Evolutionary conservation across 805 yeast species (phyloP).

Genomic region (Clavispora santaluciae): DNA sequence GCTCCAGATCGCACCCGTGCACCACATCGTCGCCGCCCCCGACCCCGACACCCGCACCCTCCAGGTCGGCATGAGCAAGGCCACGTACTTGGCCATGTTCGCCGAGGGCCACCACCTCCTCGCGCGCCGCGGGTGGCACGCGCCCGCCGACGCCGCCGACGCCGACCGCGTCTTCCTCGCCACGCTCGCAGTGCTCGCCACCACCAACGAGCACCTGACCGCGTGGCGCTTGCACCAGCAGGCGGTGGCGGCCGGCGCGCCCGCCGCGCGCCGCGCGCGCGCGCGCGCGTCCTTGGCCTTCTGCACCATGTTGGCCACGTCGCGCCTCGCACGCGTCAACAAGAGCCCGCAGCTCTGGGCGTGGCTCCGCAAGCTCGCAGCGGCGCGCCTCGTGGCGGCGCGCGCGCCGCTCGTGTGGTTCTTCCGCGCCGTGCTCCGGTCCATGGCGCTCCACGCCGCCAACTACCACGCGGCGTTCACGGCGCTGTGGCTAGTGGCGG

Average conservation of each 20-base stretch:
- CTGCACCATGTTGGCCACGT: slow-evolving; percentile 29
- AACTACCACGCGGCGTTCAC: slow-evolving; percentile 36
- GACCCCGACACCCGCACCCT: slow-evolving; percentile 9
- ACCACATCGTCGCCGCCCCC: neutral
- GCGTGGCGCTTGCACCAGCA: slow-evolving; percentile 26
- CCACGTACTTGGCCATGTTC: slow-evolving; percentile 26
- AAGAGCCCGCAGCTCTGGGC: slow-evolving; percentile 38
- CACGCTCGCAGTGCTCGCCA: slow-evolving; percentile 30
- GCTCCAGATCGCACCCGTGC: slow-evolving; percentile 8
- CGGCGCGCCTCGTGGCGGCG: slow-evolving; percentile 8
- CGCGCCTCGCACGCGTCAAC: slow-evolving; percentile 31
- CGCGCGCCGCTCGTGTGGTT: slow-evolving; percentile 1
- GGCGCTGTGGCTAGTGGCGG: slow-evolving; percentile 24
- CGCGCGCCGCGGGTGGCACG: neutral
- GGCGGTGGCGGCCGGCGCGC: slow-evolving; percentile 3
- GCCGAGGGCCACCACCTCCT: slow-evolving; percentile 26
- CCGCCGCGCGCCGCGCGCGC: neutral
- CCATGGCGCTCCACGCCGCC: slow-evolving; percentile 33
- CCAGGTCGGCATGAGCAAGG: slow-evolving; percentile 32
- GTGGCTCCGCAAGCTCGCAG: slow-evolving; percentile 17
- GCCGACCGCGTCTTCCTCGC: slow-evolving; percentile 21
- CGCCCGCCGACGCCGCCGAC: neutral
- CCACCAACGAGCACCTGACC: slow-evolving; percentile 37
- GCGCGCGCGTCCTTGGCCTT: no score
- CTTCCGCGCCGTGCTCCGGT: slow-evolving; percentile 16